Conservation (phyloP, 1,284 basidiomycete species). For the Ganoderma boninense region DNA sequence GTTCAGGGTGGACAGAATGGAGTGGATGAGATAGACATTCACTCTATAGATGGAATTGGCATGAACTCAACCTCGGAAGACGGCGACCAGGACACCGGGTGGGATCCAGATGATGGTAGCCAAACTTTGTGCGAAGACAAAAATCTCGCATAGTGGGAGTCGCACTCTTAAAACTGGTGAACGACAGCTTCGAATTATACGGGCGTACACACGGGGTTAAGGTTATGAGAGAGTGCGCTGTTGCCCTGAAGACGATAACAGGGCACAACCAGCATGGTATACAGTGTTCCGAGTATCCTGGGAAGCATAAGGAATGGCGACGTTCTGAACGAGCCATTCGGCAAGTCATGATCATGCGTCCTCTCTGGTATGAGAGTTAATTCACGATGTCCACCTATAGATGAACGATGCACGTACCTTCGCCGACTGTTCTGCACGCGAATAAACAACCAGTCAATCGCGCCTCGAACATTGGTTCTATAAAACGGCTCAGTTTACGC, state of each 20-base stretch:
- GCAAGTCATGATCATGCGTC: background rate
- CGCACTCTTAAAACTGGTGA: background rate
- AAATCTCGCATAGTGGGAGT: background rate
- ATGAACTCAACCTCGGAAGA: too few species aligned
- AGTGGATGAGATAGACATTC: too few species aligned
- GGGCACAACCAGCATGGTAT: background rate
- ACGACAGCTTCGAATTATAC: background rate
- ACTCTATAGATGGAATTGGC: too few species aligned
- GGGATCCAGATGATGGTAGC: too few species aligned
- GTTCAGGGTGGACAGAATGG: too few species aligned
- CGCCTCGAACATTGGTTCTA: slow-evolving; percentile 89
- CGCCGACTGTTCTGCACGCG: slow-evolving; percentile 86
- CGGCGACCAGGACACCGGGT: too few species aligned
- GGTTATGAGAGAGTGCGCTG: too few species aligned
- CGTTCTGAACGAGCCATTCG: background rate
- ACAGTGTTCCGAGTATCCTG: background rate
- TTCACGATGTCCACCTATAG: background rate
- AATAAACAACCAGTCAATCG: slow-evolving; percentile 94
- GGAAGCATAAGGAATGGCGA: background rate
- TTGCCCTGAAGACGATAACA: too few species aligned
- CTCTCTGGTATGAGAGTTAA: background rate
- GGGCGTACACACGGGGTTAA: too few species aligned
- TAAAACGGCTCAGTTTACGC: slow-evolving; percentile 4
- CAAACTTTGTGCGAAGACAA: background rate
- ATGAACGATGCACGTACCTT: slow-evolving; percentile 29